Base-by-base conservation (phyloP, 2,329 filamentous ascomycete genomes). In the Botrytis fabae region DNA sequence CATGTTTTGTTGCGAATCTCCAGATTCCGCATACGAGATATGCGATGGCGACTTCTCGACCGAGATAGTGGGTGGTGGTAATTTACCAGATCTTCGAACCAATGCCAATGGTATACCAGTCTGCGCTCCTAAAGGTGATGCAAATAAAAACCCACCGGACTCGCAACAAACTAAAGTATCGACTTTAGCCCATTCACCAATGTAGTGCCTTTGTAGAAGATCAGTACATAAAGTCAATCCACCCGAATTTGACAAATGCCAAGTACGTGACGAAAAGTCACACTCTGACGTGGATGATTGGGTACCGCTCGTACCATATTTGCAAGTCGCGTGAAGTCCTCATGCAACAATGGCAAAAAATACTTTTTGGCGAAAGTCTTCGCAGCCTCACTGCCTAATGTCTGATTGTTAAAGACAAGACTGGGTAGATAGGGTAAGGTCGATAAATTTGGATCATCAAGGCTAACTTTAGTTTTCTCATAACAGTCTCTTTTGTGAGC, bases 201-300 rank as follows among this genome's bases (percentile, higher is more conserved):
- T 60, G 75, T 87, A 87, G 70, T 84, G 83, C 5, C 75, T 75
- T 78, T 83, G 79, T 12, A 91, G 78, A 51, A 91, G 80, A 76
- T 83, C 84, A 1, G 83, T 83, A 80, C 87, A 89, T 9, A 90
- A 78, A 8, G 75, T 65, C 40, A 91, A 78, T 38, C 63, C 63
- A n/a, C 63, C 63, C 7, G 32, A 32, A 14, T 66, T 32, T 66
- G 63, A 46, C 44, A n/a, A 4, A 66, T 66, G 44, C 51, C 46
- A 38, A 66, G 86, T 2, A 91, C 84, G 73, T 91, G 87, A 66
- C 85, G 87, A 78, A 91, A 91, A 6, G 85, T 77, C 75, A 90
- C 85, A 28, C 82, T 85, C 0, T 73, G 79, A 6, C 81, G 81
- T 76, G 89, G 88, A 78, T 88, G 90, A 78, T 86, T 77, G 38